Conservation (phyloP, 345 rosid genomes). For the Tarenaya hassleriana region DNA sequence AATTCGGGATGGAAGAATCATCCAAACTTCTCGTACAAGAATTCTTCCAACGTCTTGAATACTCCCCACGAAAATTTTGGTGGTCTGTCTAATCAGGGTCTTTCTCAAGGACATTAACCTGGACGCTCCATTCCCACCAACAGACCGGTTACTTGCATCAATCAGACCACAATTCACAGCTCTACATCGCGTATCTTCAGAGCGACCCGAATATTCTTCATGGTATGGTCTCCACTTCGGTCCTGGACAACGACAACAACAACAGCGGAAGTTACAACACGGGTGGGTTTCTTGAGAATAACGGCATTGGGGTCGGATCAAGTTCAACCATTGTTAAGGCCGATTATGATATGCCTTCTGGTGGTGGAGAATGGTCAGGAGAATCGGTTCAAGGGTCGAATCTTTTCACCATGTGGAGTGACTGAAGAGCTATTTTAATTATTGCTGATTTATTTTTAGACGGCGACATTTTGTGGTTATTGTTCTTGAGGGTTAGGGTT, state of each 20-base stretch:
- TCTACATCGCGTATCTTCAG: slow-evolving; percentile 65
- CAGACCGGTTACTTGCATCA: slow-evolving; percentile 40
- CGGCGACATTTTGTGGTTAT: slow-evolving; percentile 18
- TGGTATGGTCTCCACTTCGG: slow-evolving; percentile 35
- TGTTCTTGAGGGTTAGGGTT: slow-evolving; percentile 28
- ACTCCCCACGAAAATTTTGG: no score
- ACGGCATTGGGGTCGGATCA: slow-evolving; percentile 47
- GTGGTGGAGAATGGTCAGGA: slow-evolving; percentile 51
- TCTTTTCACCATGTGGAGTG: slow-evolving; percentile 91
- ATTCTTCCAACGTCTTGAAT: no score
- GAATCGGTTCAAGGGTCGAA: slow-evolving; percentile 72
- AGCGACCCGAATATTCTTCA: slow-evolving; percentile 63
- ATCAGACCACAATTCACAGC: slow-evolving; percentile 41
- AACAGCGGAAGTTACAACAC: slow-evolving; percentile 33
- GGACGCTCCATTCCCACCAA: slow-evolving; percentile 66
- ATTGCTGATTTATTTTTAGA: slow-evolving; percentile 17
- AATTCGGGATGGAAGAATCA: no score
- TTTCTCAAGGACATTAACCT: no score
- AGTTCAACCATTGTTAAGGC: slow-evolving; percentile 66
- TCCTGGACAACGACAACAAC: neutral
- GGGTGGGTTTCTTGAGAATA: slow-evolving; percentile 49
- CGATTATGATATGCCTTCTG: slow-evolving; percentile 71
- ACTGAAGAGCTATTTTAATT: slow-evolving; percentile 30
- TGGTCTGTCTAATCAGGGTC: no score
- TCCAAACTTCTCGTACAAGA: no score